Evolutionary conservation across 148 eudicot genomes (phyloP).

Genomic region (Heliosperma pusillum): DNA sequence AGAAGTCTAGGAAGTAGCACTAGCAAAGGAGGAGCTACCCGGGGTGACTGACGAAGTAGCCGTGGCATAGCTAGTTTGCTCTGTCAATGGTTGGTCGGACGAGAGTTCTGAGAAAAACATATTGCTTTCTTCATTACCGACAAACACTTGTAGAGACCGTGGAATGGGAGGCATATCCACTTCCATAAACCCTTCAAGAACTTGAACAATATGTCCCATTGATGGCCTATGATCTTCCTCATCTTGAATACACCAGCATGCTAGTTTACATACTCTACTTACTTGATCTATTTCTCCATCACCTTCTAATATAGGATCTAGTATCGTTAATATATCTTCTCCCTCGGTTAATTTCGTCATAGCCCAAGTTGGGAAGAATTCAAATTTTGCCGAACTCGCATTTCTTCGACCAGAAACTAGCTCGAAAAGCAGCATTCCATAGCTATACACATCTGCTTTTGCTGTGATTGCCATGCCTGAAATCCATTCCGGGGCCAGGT

Average conservation of each 20-base stretch:
- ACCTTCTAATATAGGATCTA: constrained; percentile 42
- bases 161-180: constrained; percentile 57
- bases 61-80: constrained; percentile 30
- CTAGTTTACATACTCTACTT: constrained; percentile 43
- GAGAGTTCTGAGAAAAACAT: constrained; percentile 50
- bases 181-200: constrained; percentile 62
- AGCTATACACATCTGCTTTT: constrained; percentile 70
- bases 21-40: neutral
- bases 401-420: constrained; percentile 49
- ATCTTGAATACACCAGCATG: constrained; percentile 77
- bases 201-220: constrained; percentile 61
- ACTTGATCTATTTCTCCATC: constrained; percentile 42
- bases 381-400: constrained; percentile 34
- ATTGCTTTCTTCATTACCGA: constrained; percentile 37
- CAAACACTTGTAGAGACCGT: constrained; percentile 42
- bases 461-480: constrained; percentile 58
- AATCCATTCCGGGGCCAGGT: constrained; percentile 71
- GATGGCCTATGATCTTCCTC: constrained; percentile 54
- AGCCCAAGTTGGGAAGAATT: constrained; percentile 52
- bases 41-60: constrained; percentile 14
- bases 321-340: constrained; percentile 43
- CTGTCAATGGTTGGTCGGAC: constrained; percentile 33
- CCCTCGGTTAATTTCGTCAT: constrained; percentile 36
- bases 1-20: constrained; percentile 1
- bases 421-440: constrained; percentile 64